Evolutionary conservation across 495 filamentous ascomycete genomes (phyloP).

Genomic region (Penicillium antarcticum): DNA sequence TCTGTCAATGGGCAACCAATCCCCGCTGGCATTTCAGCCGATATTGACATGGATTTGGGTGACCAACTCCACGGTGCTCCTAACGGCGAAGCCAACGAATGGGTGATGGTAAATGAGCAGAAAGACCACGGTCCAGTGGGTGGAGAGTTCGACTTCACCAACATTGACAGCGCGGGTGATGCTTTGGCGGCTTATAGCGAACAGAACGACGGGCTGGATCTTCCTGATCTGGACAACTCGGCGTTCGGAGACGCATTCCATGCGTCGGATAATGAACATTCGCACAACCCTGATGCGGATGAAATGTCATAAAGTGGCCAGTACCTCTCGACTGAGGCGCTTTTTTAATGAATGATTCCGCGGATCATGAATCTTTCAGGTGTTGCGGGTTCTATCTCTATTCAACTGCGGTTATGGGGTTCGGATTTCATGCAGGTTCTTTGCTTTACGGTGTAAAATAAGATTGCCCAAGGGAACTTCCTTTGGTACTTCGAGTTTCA

Average conservation of each 20-base stretch:
- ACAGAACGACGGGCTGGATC: slow-evolving; percentile 47
- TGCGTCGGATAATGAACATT: slow-evolving; percentile 51
- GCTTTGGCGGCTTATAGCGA: slow-evolving; percentile 58
- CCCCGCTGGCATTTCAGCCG: slow-evolving; percentile 15
- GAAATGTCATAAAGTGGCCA: slow-evolving; percentile 35
- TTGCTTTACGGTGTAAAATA: slow-evolving; percentile 6
- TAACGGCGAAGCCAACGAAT: slow-evolving; percentile 49
- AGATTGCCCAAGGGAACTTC: not conserved
- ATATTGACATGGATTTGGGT: slow-evolving; percentile 45
- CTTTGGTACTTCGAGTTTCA: not conserved
- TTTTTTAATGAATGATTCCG: slow-evolving; percentile 14
- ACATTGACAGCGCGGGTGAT: slow-evolving; percentile 60
- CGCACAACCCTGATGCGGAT: slow-evolving; percentile 41
- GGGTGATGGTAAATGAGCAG: slow-evolving; percentile 58
- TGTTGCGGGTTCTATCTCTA: slow-evolving; percentile 11
- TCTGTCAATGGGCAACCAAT: slow-evolving; percentile 24
- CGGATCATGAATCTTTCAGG: slow-evolving; percentile 3
- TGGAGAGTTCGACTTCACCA: slow-evolving; percentile 52
- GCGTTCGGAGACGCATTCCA: slow-evolving; percentile 64
- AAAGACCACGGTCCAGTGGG: slow-evolving; percentile 22
- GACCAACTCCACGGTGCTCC: slow-evolving; percentile 27
- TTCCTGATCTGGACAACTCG: slow-evolving; percentile 54
- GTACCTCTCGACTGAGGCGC: slow-evolving; percentile 9
- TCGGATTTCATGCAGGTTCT: slow-evolving; percentile 3
- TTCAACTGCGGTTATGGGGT: not conserved